Percentiles rank a stretch among this genome's conserved stretches.
phyloP scores from a whole-genome alignment of 768 basidiomycete species.

The Leccinum pellstonianum region DNA sequence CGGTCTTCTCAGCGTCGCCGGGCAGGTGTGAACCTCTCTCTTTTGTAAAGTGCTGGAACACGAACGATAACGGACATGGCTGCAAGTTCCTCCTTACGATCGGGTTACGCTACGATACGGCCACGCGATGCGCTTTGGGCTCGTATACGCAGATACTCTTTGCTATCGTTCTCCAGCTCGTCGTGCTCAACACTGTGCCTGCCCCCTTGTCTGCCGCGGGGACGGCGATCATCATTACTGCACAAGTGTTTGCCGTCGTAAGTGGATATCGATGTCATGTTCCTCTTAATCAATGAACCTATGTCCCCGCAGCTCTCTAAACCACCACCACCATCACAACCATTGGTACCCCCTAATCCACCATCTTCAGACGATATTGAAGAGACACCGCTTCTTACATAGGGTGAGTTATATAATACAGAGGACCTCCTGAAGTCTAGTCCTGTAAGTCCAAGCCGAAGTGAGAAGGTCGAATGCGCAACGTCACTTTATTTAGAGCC shows the following conservation, averaged over 20 bases:
- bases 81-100: conserved; percentile 50
- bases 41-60: neutral
- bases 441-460: neutral
- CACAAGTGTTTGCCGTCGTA: conserved; percentile 8
- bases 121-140: conserved; percentile 59
- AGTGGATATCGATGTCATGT: neutral
- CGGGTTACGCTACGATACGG: conserved; percentile 65
- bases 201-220: conserved; percentile 61
- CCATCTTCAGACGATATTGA: neutral
- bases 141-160: conserved; percentile 69
- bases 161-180: conserved; percentile 58
- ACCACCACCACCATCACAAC: neutral
- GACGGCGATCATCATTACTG: conserved; percentile 56
- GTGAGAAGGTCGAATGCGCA: neutral
- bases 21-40: conserved; percentile 15
- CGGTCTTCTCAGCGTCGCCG: conserved; percentile 15
- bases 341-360: neutral
- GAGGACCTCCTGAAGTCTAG: neutral
- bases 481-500: neutral
- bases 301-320: conserved; percentile 3
- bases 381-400: neutral
- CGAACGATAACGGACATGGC: neutral
- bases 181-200: conserved; percentile 62
- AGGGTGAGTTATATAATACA: neutral
- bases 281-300: neutral